Percentiles rank a stretch among this genome's conserved stretches.
Evolutionary conservation across 2,329 filamentous ascomycete species (phyloP).

Genomic region (Ceratocystis cubensis): DNA sequence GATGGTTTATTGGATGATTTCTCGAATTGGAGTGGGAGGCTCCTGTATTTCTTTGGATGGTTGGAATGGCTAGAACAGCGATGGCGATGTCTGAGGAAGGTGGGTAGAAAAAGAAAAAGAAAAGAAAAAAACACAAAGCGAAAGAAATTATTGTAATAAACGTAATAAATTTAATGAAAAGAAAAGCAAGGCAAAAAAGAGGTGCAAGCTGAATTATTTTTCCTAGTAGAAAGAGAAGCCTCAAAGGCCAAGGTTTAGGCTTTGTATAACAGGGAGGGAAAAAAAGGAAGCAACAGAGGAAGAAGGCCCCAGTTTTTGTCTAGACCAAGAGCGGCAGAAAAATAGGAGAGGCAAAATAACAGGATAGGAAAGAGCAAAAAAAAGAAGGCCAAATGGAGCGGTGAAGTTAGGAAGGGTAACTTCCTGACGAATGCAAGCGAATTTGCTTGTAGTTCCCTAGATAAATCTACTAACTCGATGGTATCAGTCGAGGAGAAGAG

Average conservation of each 20-base stretch:
- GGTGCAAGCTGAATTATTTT: neutral
- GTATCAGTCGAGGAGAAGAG: no score
- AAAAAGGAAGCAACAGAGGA: neutral
- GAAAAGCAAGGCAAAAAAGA: neutral
- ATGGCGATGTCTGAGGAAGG: no score
- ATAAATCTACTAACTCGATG: no score
- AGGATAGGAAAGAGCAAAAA: neutral
- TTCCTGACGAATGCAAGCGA: no score
- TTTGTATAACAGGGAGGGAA: neutral
- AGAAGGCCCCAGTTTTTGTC: neutral
- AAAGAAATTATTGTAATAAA: no score
- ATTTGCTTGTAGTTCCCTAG: no score
- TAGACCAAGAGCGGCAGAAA: constrained; percentile 9
- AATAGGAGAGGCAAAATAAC: neutral
- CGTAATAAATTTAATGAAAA: neutral
- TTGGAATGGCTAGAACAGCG: no score
- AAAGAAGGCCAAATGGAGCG: neutral
- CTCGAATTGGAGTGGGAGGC: neutral
- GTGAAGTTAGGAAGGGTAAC: neutral
- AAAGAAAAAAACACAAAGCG: neutral
- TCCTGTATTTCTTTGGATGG: no score
- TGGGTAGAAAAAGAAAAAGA: neutral
- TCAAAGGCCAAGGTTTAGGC: no score
- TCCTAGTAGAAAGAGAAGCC: no score
- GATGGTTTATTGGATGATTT: neutral